These are phyloP conservation scores for Dendrobium chrysotoxum DNA, from an alignment of 106 monocot genomes.

Conservation along the genomic window DNA sequence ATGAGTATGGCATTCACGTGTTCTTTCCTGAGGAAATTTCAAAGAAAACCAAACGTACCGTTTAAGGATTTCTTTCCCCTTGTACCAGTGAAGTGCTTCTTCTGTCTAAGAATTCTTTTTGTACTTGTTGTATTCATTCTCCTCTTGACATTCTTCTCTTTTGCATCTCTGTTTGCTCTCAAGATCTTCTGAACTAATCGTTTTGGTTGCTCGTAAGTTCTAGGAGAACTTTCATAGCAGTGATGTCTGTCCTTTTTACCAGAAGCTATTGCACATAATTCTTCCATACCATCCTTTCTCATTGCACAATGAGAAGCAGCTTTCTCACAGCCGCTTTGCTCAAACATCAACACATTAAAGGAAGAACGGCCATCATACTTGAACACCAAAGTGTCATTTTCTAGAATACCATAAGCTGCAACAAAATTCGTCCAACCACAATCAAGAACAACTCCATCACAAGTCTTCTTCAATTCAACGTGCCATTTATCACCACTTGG, in stretches of 20 bases:
- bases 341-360: conserved; percentile 22
- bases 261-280: neutral
- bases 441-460: conserved; percentile 8
- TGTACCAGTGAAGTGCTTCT: neutral
- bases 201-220: neutral
- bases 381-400: conserved; percentile 23
- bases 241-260: neutral
- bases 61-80: neutral
- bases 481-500: conserved; percentile 18
- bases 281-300: conserved; percentile 2
- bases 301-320: conserved; percentile 7
- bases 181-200: neutral
- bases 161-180: neutral
- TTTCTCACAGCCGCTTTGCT: conserved; percentile 22
- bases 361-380: conserved; percentile 19
- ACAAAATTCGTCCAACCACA: conserved; percentile 27
- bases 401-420: conserved; percentile 13
- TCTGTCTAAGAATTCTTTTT: neutral
- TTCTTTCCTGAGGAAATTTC: too few relatives aligned
- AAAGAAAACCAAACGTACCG: neutral
- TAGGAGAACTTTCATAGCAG: neutral
- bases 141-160: neutral
- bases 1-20: too few relatives aligned
- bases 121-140: neutral
- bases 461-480: conserved; percentile 13